phyloP scores from a whole-genome alignment of 2,329 filamentous ascomycete species.

The Talaromyces verruculosus region DNA sequence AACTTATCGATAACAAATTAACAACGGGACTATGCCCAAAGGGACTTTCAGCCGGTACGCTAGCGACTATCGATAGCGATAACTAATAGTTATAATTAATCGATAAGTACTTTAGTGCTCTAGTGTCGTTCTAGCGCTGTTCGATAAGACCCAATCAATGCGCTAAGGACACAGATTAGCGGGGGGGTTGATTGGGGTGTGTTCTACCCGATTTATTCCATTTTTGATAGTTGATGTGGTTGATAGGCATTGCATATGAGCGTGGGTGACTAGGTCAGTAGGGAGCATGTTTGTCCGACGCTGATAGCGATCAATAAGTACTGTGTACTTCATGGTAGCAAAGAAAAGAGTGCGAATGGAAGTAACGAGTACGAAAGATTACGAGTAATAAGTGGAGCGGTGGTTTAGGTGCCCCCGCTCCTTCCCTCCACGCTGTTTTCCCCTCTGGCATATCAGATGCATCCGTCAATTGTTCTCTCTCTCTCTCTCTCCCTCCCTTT shows the following conservation, averaged over 20 bases:
- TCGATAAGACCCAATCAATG: conserved; percentile 10
- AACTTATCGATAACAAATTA: conserved; percentile 10
- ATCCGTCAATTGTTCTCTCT: background rate
- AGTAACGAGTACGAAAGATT: background rate
- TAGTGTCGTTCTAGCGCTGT: background rate
- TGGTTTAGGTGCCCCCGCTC: background rate
- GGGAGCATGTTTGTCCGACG: background rate
- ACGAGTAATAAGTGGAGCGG: background rate
- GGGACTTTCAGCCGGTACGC: background rate
- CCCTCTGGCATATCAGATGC: background rate
- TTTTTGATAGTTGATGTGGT: background rate
- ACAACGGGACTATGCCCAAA: background rate
- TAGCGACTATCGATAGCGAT: conserved; percentile 4
- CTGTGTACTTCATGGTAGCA: background rate
- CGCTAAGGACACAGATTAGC: background rate
- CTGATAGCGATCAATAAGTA: background rate
- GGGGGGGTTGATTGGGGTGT: background rate
- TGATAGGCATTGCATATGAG: background rate
- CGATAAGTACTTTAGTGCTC: background rate
- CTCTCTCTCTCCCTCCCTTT: background rate
- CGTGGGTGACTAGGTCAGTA: background rate
- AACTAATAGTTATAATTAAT: background rate
- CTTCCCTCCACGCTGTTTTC: conserved; percentile 12
- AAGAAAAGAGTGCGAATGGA: background rate
- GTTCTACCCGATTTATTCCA: background rate